A percentile compares a stretch with the other conserved stretches of the same genome.
These are phyloP conservation scores for Erigeron philadelphicus DNA, from an alignment of 140 eudicot species.

Conservation along the genomic window DNA sequence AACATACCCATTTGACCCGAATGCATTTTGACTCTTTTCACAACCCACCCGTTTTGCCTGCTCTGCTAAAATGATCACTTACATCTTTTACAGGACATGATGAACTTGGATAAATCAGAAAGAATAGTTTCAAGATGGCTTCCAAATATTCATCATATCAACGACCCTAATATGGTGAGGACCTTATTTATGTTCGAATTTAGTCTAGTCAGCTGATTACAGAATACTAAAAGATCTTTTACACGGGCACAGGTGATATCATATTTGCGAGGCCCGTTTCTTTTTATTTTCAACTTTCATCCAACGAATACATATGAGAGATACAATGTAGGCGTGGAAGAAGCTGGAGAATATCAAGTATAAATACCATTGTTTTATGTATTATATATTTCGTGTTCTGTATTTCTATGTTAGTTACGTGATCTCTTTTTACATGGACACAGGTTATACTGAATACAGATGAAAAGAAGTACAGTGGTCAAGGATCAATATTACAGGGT, in stretches of 20 bases:
- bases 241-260: constrained; percentile 65
- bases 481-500: constrained; percentile 46
- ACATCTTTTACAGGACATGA: constrained; percentile 62
- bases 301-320: constrained; percentile 60
- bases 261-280: constrained; percentile 78
- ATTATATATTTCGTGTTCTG: not conserved
- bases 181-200: constrained; percentile 6
- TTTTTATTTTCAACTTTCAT: constrained; percentile 79
- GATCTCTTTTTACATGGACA: not conserved
- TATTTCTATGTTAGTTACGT: not conserved
- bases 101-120: constrained; percentile 67
- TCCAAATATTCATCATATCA: constrained; percentile 72
- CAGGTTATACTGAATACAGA: constrained; percentile 74
- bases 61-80: not conserved
- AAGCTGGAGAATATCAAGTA: constrained; percentile 97
- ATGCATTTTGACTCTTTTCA: no score
- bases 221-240: not conserved
- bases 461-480: constrained; percentile 81
- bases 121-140: constrained; percentile 60
- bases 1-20: not conserved
- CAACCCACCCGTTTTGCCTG: not conserved
- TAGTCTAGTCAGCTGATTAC: constrained; percentile 1
- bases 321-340: constrained; percentile 85
- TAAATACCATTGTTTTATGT: constrained; percentile 17
- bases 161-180: constrained; percentile 60